These are phyloP conservation scores for Fallopia convolvulus DNA, from an alignment of 148 eudicot genomes.

Conservation along the genomic window DNA sequence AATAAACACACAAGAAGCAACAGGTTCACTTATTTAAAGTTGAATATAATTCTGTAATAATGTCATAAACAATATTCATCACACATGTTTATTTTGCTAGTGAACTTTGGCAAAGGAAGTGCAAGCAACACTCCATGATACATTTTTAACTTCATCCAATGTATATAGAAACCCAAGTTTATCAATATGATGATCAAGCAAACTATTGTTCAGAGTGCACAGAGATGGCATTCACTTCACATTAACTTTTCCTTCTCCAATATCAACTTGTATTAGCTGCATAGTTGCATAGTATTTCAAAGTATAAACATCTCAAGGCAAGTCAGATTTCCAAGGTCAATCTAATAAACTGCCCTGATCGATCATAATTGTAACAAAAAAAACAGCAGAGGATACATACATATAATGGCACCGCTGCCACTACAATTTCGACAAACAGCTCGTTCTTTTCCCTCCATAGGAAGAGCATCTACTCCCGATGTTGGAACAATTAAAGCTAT, in stretches of 20 bases:
- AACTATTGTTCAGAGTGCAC: neutral
- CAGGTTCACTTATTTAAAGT: neutral
- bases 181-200: neutral
- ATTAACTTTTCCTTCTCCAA: neutral
- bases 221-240: neutral
- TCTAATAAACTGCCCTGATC: neutral
- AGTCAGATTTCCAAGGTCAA: neutral
- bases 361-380: neutral
- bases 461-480: conserved; percentile 38
- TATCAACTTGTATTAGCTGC: neutral
- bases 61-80: neutral
- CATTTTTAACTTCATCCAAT: neutral
- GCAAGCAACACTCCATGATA: neutral
- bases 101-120: neutral
- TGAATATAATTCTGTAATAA: neutral
- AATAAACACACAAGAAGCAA: neutral
- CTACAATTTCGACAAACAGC: conserved; percentile 74
- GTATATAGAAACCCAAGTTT: neutral
- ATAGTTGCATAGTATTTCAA: neutral
- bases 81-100: neutral
- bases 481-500: conserved; percentile 35
- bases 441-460: conserved; percentile 50
- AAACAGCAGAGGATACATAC: conserved; percentile 33
- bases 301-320: neutral
- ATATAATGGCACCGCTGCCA: conserved; percentile 92